Conservation (phyloP, 495 filamentous ascomycete species). For the Thozetella sp. region DNA sequence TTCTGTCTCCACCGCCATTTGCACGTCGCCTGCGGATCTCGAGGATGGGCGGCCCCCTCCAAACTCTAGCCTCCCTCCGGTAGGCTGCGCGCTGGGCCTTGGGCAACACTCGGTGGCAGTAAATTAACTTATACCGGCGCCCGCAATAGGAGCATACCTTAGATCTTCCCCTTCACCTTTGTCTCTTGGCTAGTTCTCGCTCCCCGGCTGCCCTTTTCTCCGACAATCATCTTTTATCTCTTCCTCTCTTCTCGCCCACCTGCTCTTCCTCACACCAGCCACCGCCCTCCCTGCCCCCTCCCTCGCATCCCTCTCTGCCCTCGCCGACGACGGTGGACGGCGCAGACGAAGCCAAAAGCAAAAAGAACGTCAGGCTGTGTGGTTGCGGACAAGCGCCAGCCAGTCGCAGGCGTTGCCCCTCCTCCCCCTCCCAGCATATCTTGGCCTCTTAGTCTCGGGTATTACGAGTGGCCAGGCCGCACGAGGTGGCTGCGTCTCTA, state of each 20-base stretch:
- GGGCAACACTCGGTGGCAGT: not conserved
- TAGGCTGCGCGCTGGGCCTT: slow-evolving; percentile 5
- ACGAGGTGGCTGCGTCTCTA: slow-evolving; percentile 3
- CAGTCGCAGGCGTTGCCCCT: not conserved
- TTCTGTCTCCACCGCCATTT: slow-evolving; percentile 16
- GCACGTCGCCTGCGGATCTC: slow-evolving; percentile 7
- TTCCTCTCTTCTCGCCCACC: not conserved
- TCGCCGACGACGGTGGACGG: not conserved
- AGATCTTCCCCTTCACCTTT: not conserved
- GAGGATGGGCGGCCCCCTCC: slow-evolving; percentile 8
- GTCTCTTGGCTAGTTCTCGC: too few relatives aligned
- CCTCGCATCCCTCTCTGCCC: not conserved
- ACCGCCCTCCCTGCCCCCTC: not conserved
- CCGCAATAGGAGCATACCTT: not conserved
- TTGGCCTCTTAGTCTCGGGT: not conserved
- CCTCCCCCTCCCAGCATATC: not conserved
- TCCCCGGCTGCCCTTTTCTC: not conserved
- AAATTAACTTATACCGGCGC: slow-evolving; percentile 3
- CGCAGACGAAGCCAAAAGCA: too few relatives aligned
- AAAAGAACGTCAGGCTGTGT: too few relatives aligned
- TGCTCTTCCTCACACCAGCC: not conserved
- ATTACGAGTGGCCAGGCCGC: slow-evolving; percentile 5
- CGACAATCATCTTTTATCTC: not conserved
- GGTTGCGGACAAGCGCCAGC: not conserved
- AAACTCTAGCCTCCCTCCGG: slow-evolving; percentile 5